Evolutionary conservation across 129 eudicot species (phyloP), one percentile per base, ranked within the genome.

Genomic region (Artemisia annua): DNA sequence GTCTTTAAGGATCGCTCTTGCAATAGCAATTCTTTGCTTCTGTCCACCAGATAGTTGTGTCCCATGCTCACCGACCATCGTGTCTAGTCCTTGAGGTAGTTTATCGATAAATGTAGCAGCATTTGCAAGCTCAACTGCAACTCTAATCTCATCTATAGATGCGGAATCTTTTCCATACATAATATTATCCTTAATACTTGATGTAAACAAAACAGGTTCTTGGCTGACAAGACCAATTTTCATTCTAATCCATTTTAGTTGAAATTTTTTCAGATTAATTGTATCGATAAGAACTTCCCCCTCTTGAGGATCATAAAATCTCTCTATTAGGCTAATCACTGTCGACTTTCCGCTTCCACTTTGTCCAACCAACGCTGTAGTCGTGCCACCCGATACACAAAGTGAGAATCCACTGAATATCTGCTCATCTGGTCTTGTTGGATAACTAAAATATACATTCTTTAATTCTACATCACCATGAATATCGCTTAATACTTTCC

Each of bases 281-380:
- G 84, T 83, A 50, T 91, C 97, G 13, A 92, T 83, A 62, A 86
- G 81, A 15, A 92, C 80, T 66, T 85, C 83, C 10, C 97, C 97
- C 2, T 73, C 59, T 13, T 85, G 85, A 50, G 97, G 97, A 73
- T 92, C 96, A 67, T 92, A 92, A 60, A 92, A 92, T 67, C 97
- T 72, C 72, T 92, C 87, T 52, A 92, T 39, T 4, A 92, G 74
- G 59, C 91, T 85, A 48, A 92, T 83, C 18, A 88, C 89, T 0
- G 97, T 92, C 30, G 96, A 92, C 67, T 92, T 92, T 63, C 97
- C 97, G 56, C 90, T 89, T 65, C 97, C 97, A 59, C 96, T 92
- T 65, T 87, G 93, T 50, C 97, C 96, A n/a, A 92, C 96, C 16
- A 92, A 76, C 19, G 97, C 96, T 50, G 82, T 86, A 69, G 91